Percentiles rank a stretch among this genome's conserved stretches.
phyloP scores from a whole-genome alignment of 1,284 basidiomycete species.

The Cryptococcus hybrid region DNA sequence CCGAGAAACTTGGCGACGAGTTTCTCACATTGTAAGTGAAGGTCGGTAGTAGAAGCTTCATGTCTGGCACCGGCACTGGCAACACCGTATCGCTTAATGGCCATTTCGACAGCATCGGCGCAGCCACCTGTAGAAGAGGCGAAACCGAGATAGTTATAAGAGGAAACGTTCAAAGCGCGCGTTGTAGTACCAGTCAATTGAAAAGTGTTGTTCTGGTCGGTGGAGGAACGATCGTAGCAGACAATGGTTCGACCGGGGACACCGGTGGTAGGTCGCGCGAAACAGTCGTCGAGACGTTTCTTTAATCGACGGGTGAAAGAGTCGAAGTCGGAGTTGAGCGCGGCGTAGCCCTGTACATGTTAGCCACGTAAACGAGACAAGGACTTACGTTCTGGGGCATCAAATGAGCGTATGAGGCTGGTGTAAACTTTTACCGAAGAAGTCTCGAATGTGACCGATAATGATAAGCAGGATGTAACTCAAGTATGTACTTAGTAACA shows the following conservation, averaged over 20 bases:
- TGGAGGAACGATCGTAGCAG: conserved; percentile 78
- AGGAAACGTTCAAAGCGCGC: conserved; percentile 92
- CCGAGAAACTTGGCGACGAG: conserved; percentile 89
- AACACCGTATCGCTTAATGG: conserved; percentile 74
- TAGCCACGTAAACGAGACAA: conserved; percentile 1
- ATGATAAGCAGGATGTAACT: conserved; percentile 82
- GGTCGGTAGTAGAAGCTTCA: conserved; percentile 78
- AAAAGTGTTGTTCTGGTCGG: conserved; percentile 80
- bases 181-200: conserved; percentile 75
- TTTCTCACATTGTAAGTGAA: conserved; percentile 78
- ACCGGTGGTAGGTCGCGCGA: conserved; percentile 88
- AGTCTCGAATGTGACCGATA: conserved; percentile 92
- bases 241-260: conserved; percentile 93
- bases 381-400: conserved; percentile 71
- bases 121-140: conserved; percentile 91
- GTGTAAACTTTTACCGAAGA: conserved; percentile 83
- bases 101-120: conserved; percentile 86
- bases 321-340: conserved; percentile 97
- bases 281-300: conserved; percentile 91
- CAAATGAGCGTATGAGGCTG: conserved; percentile 72
- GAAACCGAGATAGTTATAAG: conserved; percentile 99
- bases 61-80: conserved; percentile 73
- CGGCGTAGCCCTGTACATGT: conserved; percentile 76
- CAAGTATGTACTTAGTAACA: conserved; percentile 87
- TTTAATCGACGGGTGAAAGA: conserved; percentile 97